Evolutionary conservation across 2,329 filamentous ascomycete species (phyloP).

Genomic region (Neofusicoccum sp.): DNA sequence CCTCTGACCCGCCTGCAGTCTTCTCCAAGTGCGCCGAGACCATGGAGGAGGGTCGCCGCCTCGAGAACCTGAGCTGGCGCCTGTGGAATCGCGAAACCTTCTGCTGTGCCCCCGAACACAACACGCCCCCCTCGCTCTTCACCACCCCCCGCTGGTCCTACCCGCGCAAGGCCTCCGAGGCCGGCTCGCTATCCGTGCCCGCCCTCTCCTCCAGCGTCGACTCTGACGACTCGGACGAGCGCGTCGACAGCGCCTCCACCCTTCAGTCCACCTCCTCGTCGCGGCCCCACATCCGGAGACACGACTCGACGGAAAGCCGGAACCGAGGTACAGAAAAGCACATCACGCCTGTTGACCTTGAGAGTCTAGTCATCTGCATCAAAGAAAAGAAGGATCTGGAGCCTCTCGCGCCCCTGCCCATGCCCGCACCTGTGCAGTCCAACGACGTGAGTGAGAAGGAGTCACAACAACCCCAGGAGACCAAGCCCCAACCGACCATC

Average conservation of each 20-base stretch:
- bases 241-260: conserved; percentile 49
- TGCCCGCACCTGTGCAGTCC: conserved; percentile 30
- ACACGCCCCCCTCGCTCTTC: conserved; percentile 28
- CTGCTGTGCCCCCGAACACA: conserved; percentile 70
- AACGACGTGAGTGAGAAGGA: conserved; percentile 42
- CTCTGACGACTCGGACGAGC: conserved; percentile 44
- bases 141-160: conserved; percentile 35
- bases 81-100: conserved; percentile 94
- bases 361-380: conserved; percentile 92
- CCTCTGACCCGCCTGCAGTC: conserved; percentile 56
- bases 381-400: conserved; percentile 76
- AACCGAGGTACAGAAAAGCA: conserved; percentile 79
- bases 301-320: conserved; percentile 70
- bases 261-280: conserved; percentile 54
- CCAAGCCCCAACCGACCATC: conserved; percentile 34
- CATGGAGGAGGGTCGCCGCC: conserved; percentile 85
- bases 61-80: conserved; percentile 96
- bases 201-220: conserved; percentile 52
- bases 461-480: conserved; percentile 45
- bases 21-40: conserved; percentile 94
- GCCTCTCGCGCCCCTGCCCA: conserved; percentile 54
- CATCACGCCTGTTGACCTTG: conserved; percentile 88
- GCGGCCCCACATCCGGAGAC: conserved; percentile 67
- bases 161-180: conserved; percentile 27
- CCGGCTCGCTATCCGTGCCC: conserved; percentile 37